These are phyloP conservation scores for Tubosaeta brunneosetosa DNA, from an alignment of 768 basidiomycete genomes.

Conservation along the genomic window DNA sequence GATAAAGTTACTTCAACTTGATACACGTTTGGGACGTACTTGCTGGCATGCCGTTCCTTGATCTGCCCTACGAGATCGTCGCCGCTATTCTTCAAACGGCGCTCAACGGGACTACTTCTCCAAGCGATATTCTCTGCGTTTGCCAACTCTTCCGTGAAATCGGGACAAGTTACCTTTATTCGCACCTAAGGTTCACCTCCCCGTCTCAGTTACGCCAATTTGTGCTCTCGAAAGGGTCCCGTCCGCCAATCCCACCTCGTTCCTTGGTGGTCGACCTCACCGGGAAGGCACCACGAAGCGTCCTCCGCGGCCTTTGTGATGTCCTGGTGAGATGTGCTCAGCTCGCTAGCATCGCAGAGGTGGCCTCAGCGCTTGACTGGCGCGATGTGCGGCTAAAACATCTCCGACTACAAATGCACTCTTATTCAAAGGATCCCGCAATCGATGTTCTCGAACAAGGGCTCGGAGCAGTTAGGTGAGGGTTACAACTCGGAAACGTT, in stretches of 20 bases:
- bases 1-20: neutral
- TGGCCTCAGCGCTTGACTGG: neutral
- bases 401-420: conserved; percentile 37
- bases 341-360: neutral
- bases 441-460: conserved; percentile 31
- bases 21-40: neutral
- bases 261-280: conserved; percentile 26
- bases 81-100: conserved; percentile 12
- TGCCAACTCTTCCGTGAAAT: conserved; percentile 18
- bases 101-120: conserved; percentile 10
- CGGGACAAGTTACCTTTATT: conserved; percentile 22
- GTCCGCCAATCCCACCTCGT: conserved; percentile 22
- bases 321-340: conserved; percentile 25
- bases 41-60: conserved; percentile 1
- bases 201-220: conserved; percentile 20
- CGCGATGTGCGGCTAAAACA: conserved; percentile 21
- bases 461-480: conserved; percentile 36
- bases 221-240: neutral
- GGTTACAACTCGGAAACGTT: neutral
- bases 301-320: conserved; percentile 25
- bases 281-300: conserved; percentile 25
- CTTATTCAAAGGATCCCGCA: conserved; percentile 31
- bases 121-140: conserved; percentile 21
- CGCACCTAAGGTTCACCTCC: conserved; percentile 23
- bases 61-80: conserved; percentile 24